These are phyloP conservation scores for Epichloe bromicola DNA, from an alignment of 2,329 filamentous ascomycete genomes.

Conservation along the genomic window DNA sequence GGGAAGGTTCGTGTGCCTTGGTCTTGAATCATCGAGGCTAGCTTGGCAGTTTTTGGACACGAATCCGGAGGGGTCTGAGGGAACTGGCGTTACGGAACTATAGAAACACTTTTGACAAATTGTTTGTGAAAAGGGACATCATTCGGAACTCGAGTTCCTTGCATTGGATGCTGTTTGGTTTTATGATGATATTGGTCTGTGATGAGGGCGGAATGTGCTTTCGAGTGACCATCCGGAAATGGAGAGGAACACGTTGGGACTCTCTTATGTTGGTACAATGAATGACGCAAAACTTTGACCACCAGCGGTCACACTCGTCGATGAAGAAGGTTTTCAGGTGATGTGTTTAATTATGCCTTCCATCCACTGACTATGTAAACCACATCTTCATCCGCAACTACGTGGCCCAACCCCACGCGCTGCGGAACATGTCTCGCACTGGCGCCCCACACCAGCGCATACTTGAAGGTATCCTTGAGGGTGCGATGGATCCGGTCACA, in stretches of 20 bases:
- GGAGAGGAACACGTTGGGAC: background rate
- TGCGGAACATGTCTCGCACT: conserved; percentile 93
- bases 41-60: background rate
- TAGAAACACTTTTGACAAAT: background rate
- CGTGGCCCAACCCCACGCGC: conserved; percentile 73
- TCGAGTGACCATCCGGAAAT: background rate
- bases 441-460: conserved; percentile 93
- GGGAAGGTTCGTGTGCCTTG: background rate
- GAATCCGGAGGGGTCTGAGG: background rate
- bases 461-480: conserved; percentile 97
- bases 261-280: background rate
- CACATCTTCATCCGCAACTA: conserved; percentile 58
- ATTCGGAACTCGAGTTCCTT: background rate
- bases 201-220: background rate
- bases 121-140: background rate
- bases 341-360: conserved; percentile 34
- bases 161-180: background rate
- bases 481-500: conserved; percentile 90
- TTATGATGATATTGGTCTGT: background rate
- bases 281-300: background rate
- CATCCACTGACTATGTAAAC: conserved; percentile 55
- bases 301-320: background rate
- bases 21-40: background rate
- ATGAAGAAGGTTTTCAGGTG: background rate
- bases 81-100: conserved; percentile 2